These are phyloP conservation scores for Sclerospora graminicola DNA, from an alignment of 352 stramenopile genomes.

Conservation along the genomic window DNA sequence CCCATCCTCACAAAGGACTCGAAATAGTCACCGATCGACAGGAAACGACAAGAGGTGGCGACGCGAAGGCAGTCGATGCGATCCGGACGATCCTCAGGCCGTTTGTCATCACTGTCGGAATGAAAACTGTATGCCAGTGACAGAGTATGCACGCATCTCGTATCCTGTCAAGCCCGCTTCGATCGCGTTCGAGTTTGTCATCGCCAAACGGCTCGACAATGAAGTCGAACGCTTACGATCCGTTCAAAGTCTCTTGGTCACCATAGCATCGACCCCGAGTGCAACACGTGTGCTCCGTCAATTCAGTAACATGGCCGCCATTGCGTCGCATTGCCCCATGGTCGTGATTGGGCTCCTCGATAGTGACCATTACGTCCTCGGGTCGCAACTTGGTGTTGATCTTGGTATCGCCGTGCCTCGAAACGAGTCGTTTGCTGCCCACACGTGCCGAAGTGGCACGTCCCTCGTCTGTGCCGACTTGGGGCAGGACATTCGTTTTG, in stretches of 20 bases:
- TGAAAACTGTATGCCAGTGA: conserved; percentile 45
- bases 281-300: conserved; percentile 42
- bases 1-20: too few species aligned
- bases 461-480: conserved; percentile 63
- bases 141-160: conserved; percentile 36
- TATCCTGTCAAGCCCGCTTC: conserved; percentile 25
- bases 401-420: conserved; percentile 17
- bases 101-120: conserved; percentile 53
- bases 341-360: conserved; percentile 58
- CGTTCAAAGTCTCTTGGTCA: conserved; percentile 31
- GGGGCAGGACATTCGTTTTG: conserved; percentile 51
- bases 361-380: conserved; percentile 40
- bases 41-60: too few species aligned
- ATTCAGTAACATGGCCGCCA: conserved; percentile 70
- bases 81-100: too few species aligned
- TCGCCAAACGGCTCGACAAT: conserved; percentile 39
- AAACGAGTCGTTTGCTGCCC: conserved; percentile 42
- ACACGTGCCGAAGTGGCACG: conserved; percentile 53
- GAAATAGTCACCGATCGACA: too few species aligned
- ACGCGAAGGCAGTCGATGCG: too few species aligned
- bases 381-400: conserved; percentile 32
- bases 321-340: conserved; percentile 56
- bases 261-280: conserved; percentile 29
- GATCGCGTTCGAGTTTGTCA: conserved; percentile 25
- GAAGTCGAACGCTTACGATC: conserved; percentile 39